phyloP scores from a whole-genome alignment of 495 filamentous ascomycete species.

The Xylaria castorea region DNA sequence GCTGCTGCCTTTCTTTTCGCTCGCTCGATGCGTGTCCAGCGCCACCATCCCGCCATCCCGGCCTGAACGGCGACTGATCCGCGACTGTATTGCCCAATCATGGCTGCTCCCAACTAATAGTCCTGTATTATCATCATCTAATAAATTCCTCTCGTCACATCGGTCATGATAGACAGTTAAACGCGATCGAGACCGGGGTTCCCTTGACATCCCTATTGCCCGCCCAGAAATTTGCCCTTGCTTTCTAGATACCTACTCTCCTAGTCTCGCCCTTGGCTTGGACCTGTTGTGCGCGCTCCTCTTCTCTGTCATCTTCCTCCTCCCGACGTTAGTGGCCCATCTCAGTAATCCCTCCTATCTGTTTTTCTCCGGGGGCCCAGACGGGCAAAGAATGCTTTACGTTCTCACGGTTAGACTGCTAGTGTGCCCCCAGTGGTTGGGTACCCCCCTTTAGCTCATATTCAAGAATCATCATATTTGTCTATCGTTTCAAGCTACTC shows the following conservation, averaged over 20 bases:
- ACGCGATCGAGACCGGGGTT: slow-evolving; percentile 36
- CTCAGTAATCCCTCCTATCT: slow-evolving; percentile 27
- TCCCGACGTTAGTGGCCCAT: slow-evolving; percentile 37
- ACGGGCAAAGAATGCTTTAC: background rate
- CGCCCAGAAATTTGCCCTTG: slow-evolving; percentile 31
- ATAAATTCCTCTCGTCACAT: slow-evolving; percentile 25
- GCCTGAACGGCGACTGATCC: slow-evolving; percentile 42
- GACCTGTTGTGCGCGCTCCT: slow-evolving; percentile 18
- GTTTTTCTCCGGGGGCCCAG: slow-evolving; percentile 24
- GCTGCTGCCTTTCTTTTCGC: slow-evolving; percentile 18
- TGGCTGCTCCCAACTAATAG: slow-evolving; percentile 31
- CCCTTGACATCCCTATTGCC: slow-evolving; percentile 22
- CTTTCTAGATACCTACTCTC: slow-evolving; percentile 29
- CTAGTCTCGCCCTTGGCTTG: slow-evolving; percentile 34
- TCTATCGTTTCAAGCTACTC: slow-evolving; percentile 28
- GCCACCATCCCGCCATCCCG: slow-evolving; percentile 31
- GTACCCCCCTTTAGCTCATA: slow-evolving; percentile 18
- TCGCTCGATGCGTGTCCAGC: slow-evolving; percentile 27
- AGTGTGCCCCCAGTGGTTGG: slow-evolving; percentile 36
- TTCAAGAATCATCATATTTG: slow-evolving; percentile 31
- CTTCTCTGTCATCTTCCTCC: slow-evolving; percentile 37
- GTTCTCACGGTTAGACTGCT: slow-evolving; percentile 27
- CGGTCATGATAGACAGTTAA: slow-evolving; percentile 36
- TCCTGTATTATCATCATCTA: slow-evolving; percentile 36
- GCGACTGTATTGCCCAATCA: slow-evolving; percentile 42